These are phyloP conservation scores for Penicillium lagena DNA, from an alignment of 495 filamentous ascomycete species.

Conservation along the genomic window DNA sequence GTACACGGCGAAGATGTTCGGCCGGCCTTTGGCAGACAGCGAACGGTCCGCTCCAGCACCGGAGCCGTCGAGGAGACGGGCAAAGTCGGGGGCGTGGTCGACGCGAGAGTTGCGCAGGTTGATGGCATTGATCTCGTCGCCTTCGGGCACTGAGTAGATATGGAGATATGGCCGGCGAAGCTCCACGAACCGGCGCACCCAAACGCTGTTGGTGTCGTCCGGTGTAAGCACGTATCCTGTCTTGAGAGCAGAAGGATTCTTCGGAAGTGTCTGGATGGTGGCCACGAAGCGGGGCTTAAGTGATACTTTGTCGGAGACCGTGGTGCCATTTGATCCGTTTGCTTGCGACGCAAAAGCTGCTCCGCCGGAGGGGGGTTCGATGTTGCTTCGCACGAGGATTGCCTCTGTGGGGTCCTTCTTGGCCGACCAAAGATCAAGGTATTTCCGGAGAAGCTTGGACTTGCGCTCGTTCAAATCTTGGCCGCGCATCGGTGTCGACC, in stretches of 20 bases:
- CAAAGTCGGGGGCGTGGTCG: constrained; percentile 81
- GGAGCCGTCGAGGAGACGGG: constrained; percentile 60
- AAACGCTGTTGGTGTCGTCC: constrained; percentile 60
- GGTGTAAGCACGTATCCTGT: constrained; percentile 79
- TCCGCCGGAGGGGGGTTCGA: constrained; percentile 65
- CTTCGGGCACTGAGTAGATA: constrained; percentile 72
- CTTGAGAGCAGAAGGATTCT: constrained; percentile 70
- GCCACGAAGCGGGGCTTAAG: constrained; percentile 55
- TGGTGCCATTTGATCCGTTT: constrained; percentile 20
- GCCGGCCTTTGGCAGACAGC: constrained; percentile 44
- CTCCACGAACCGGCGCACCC: constrained; percentile 89
- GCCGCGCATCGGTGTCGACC: constrained; percentile 32
- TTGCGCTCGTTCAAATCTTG: constrained; percentile 50
- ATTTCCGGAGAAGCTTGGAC: constrained; percentile 57
- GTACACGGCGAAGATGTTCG: constrained; percentile 87
- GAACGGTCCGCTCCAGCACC: constrained; percentile 19
- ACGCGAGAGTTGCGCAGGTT: constrained; percentile 78
- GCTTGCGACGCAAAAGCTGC: constrained; percentile 35
- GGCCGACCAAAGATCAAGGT: constrained; percentile 70
- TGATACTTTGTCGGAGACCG: constrained; percentile 20
- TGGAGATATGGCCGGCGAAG: constrained; percentile 89
- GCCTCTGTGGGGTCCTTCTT: constrained; percentile 66
- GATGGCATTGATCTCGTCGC: constrained; percentile 85
- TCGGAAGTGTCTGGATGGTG: constrained; percentile 63
- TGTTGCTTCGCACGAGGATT: constrained; percentile 70